Percentiles rank a stretch among this genome's conserved stretches.
phyloP scores from a whole-genome alignment of 2,329 filamentous ascomycete genomes.

The Arthrinium phaeospermum region DNA sequence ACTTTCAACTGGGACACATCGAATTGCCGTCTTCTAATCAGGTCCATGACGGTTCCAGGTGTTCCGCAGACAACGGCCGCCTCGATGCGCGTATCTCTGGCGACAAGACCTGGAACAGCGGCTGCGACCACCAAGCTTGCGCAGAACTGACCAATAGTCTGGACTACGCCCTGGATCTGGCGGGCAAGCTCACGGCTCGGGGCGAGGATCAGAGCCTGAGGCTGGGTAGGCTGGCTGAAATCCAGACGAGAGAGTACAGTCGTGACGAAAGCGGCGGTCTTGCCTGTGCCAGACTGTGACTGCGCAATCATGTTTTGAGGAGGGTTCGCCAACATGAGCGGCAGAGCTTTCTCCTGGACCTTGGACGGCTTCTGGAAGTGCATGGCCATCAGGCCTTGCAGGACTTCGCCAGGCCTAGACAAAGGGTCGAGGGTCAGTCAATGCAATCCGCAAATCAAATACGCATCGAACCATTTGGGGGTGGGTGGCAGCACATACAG shows the following conservation, averaged over 20 bases:
- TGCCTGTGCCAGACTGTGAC: slow-evolving; percentile 98
- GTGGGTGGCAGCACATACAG: slow-evolving; percentile 63
- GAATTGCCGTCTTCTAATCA: slow-evolving; percentile 78
- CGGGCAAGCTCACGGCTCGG: slow-evolving; percentile 93
- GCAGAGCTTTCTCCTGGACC: slow-evolving; percentile 94
- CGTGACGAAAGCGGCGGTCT: slow-evolving; percentile 95
- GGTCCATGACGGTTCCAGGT: slow-evolving; percentile 89
- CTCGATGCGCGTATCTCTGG: slow-evolving; percentile 71
- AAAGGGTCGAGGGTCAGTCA: not conserved
- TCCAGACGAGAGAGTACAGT: slow-evolving; percentile 90
- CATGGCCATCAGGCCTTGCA: slow-evolving; percentile 79
- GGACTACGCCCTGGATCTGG: slow-evolving; percentile 88
- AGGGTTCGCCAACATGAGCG: slow-evolving; percentile 85
- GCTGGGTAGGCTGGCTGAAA: slow-evolving; percentile 67
- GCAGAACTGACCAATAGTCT: slow-evolving; percentile 84
- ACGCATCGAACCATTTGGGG: not conserved
- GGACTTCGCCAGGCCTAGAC: slow-evolving; percentile 49
- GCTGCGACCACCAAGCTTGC: slow-evolving; percentile 76
- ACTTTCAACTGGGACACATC: slow-evolving; percentile 75
- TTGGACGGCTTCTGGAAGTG: slow-evolving; percentile 96
- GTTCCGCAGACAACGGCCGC: slow-evolving; percentile 90
- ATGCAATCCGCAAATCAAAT: not conserved
- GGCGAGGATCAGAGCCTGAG: slow-evolving; percentile 88
- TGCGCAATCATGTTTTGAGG: slow-evolving; percentile 94
- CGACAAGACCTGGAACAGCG: slow-evolving; percentile 79